Base-by-base conservation (phyloP, 1,284 basidiomycete genomes). In the Sanghuangporus baumii region DNA sequence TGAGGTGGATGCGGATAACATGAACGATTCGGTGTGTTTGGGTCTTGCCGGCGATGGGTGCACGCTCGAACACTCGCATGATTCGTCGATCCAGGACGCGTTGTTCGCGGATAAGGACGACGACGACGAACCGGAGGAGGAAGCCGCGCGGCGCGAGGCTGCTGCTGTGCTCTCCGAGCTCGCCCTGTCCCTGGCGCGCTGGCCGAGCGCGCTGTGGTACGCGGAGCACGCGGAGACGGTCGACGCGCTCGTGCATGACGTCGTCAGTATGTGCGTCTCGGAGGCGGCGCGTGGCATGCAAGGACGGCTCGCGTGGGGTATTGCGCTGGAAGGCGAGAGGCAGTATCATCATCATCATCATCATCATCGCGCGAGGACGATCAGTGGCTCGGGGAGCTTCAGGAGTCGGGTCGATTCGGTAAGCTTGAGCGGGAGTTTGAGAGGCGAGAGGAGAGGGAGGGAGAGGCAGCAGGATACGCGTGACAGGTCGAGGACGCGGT, bases 171-270 rank as follows among this genome's bases (percentile, higher is more conserved):
- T 65, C 23, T 40, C 57, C 18, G 57, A 57, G 26, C 57, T 65
- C 6, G 51, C 64, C 11, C 11, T 47, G 12, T 40, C 38, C 11
- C 62, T 65, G 1, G 60, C 64, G 18, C 48, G 57, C 16, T 65
- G 64, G 64, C 64, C 64, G 5, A 51, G 60, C 7, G 52, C 38
- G 43, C 59, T 61, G 57, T 65, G 64, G 64, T 55, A 37, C 16
- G 36, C 38, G 14, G 57, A 62, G 46, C 64, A 62, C 20, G 26
- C 38, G 4, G 52, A 23, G 9, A 40, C 56, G 31, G 38, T 65
- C 6, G 54, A 50, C 23, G 23, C 20, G 5, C 20, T 52, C 23
- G 46, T 62, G 2, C 36, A 34, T n/a, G 58, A 59, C 16, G 54
- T 55, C 11, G 64, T 65, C 34, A 38, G 50, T 6, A 31, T 38